Evolutionary conservation across 2,329 filamentous ascomycete species (phyloP).

Genomic region (Elsinoe australis): DNA sequence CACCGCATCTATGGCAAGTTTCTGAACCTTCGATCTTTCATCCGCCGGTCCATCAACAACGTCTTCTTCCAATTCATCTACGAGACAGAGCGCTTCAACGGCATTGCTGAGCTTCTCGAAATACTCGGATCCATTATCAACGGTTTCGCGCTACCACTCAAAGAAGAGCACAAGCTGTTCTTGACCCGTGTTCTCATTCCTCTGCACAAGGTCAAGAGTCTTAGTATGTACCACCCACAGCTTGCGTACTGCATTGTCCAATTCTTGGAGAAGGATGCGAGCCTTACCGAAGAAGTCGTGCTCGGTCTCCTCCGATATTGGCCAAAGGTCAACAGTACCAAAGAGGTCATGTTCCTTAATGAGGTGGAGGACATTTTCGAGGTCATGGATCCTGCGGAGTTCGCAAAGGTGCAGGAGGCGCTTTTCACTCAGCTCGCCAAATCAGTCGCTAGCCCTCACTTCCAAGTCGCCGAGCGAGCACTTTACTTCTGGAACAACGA

Average conservation of each 20-base stretch:
- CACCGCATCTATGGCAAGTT: conserved; percentile 99
- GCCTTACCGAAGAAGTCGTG: conserved; percentile 94
- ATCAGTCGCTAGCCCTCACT: conserved; percentile 95
- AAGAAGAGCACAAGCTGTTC: conserved; percentile 98
- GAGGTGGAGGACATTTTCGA: conserved; percentile 99
- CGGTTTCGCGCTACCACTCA: conserved; percentile 89
- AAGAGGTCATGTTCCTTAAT: conserved; percentile 99
- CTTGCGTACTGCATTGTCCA: conserved; percentile 98
- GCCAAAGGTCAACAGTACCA: conserved; percentile 99
- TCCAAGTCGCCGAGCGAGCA: conserved; percentile 94
- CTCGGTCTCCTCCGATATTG: conserved; percentile 91
- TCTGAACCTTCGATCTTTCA: conserved; percentile 92
- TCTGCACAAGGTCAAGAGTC: conserved; percentile 93
- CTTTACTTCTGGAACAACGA: conserved; percentile 99
- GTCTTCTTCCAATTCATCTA: conserved; percentile 99
- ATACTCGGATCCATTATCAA: conserved; percentile 99
- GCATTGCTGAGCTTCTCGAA: conserved; percentile 91
- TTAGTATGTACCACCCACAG: conserved; percentile 99
- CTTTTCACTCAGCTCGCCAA: conserved; percentile 96
- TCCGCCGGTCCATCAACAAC: conserved; percentile 97
- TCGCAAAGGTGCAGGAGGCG: conserved; percentile 96
- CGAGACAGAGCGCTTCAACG: conserved; percentile 97
- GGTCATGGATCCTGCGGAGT: conserved; percentile 98
- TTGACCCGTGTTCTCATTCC: conserved; percentile 86
- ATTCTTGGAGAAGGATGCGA: conserved; percentile 95